A percentile compares a stretch with the other conserved stretches of the same genome.
phyloP scores from a whole-genome alignment of 2,329 filamentous ascomycete species.

The Alternaria burnsii region DNA sequence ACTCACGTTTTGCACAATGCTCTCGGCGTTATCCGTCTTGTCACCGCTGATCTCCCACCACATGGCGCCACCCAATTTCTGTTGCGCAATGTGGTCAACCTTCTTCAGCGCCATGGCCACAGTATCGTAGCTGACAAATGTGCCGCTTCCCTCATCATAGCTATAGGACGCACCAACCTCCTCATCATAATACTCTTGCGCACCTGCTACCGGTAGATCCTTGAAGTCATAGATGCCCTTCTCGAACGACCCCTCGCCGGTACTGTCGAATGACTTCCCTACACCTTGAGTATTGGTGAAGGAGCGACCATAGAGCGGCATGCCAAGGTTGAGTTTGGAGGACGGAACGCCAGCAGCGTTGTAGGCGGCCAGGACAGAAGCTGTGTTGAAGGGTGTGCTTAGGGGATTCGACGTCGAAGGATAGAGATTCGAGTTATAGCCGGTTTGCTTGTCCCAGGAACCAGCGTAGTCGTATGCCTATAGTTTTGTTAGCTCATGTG shows the following conservation, averaged over 20 bases:
- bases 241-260: slow-evolving; percentile 85
- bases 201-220: slow-evolving; percentile 74
- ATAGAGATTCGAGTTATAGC: slow-evolving; percentile 84
- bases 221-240: slow-evolving; percentile 84
- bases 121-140: slow-evolving; percentile 81
- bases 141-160: slow-evolving; percentile 69
- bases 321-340: slow-evolving; percentile 83
- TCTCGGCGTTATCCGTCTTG: slow-evolving; percentile 67
- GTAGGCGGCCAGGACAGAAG: slow-evolving; percentile 76
- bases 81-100: slow-evolving; percentile 72
- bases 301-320: slow-evolving; percentile 90
- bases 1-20: slow-evolving; percentile 61
- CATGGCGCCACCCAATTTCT: slow-evolving; percentile 86
- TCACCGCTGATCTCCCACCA: slow-evolving; percentile 94
- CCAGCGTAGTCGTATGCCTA: slow-evolving; percentile 69
- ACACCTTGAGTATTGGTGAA: slow-evolving; percentile 81
- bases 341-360: slow-evolving; percentile 65
- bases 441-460: slow-evolving; percentile 75
- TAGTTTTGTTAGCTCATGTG: background rate
- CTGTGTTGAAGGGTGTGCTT: slow-evolving; percentile 81
- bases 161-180: slow-evolving; percentile 77
- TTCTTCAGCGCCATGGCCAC: slow-evolving; percentile 73
- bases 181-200: slow-evolving; percentile 70
- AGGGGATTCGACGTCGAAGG: slow-evolving; percentile 64
- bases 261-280: slow-evolving; percentile 73